Percentiles rank a stretch among this genome's conserved stretches.
Conservation (phyloP, 495 filamentous ascomycete species). For the Daldinia childiae region DNA sequence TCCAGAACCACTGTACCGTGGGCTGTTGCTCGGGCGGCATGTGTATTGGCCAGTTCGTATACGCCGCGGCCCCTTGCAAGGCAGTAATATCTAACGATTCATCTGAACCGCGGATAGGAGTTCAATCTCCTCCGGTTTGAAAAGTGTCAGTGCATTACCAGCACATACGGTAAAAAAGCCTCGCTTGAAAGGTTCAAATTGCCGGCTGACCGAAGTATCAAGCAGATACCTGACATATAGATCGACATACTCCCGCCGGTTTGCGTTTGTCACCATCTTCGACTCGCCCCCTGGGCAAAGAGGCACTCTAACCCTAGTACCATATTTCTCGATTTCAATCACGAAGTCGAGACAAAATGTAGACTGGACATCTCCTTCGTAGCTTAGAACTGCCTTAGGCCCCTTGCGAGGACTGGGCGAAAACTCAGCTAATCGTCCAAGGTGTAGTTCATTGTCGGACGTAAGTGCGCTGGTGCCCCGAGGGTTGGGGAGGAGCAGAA, state of each 20-base stretch:
- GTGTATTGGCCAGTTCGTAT: conserved; percentile 76
- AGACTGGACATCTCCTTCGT: conserved; percentile 83
- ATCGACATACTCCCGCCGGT: conserved; percentile 88
- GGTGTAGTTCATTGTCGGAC: conserved; percentile 73
- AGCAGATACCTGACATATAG: conserved; percentile 84
- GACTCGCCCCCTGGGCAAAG: conserved; percentile 81
- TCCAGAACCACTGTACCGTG: conserved; percentile 88
- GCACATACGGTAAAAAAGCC: conserved; percentile 95
- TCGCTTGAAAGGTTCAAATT: conserved; percentile 95
- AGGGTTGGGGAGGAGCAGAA: conserved; percentile 67
- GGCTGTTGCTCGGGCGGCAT: conserved; percentile 60
- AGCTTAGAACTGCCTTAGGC: conserved; percentile 82
- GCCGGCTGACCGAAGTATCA: conserved; percentile 78
- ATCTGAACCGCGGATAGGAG: conserved; percentile 89
- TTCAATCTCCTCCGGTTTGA: conserved; percentile 95
- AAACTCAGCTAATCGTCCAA: conserved; percentile 89
- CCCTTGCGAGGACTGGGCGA: conserved; percentile 78
- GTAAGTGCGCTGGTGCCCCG: conserved; percentile 63
- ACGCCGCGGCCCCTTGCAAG: conserved; percentile 79
- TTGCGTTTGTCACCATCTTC: conserved; percentile 82
- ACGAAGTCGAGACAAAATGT: conserved; percentile 89
- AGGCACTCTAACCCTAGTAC: conserved; percentile 68
- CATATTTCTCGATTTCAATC: conserved; percentile 80
- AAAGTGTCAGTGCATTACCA: conserved; percentile 87
- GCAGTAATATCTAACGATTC: conserved; percentile 81